Evolutionary conservation across 257 asterid genomes (phyloP).

Genomic region (Solanum sparsipilum): DNA sequence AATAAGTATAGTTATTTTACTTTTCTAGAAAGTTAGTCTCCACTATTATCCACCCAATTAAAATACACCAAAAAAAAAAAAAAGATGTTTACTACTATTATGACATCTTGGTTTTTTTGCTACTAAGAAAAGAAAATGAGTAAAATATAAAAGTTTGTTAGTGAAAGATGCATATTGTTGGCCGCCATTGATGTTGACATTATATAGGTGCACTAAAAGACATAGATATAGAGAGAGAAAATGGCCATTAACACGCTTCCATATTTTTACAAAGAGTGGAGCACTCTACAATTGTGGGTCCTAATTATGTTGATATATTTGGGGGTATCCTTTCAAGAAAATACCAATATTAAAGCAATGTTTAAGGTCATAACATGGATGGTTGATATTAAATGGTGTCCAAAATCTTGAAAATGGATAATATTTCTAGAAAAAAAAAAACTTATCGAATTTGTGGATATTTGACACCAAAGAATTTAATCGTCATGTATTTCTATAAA

Average conservation of each 20-base stretch:
- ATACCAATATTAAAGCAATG: neutral
- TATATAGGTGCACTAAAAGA: slow-evolving; percentile 19
- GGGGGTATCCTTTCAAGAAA: neutral
- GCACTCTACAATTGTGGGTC: neutral
- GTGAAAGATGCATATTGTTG: slow-evolving; percentile 26
- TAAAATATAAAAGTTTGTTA: slow-evolving; percentile 1
- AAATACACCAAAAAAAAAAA: neutral
- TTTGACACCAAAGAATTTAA: too few species aligned
- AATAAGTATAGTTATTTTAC: neutral
- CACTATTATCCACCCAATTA: neutral
- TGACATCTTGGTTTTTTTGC: neutral
- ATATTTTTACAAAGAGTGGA: neutral
- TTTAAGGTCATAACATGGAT: too few species aligned
- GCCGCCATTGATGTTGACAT: slow-evolving; percentile 59
- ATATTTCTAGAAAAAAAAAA: neutral
- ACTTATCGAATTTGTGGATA: neutral
- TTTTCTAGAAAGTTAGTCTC: neutral
- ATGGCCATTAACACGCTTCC: neutral
- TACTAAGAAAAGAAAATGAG: neutral
- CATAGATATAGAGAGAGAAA: neutral
- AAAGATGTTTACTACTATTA: neutral
- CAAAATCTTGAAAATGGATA: neutral
- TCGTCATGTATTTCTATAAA: too few species aligned
- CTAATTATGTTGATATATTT: neutral
- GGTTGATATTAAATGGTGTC: neutral